A percentile compares a stretch with the other conserved stretches of the same genome.
Conservation (phyloP, 2,329 filamentous ascomycete species). For the Cryphonectria japonica region DNA sequence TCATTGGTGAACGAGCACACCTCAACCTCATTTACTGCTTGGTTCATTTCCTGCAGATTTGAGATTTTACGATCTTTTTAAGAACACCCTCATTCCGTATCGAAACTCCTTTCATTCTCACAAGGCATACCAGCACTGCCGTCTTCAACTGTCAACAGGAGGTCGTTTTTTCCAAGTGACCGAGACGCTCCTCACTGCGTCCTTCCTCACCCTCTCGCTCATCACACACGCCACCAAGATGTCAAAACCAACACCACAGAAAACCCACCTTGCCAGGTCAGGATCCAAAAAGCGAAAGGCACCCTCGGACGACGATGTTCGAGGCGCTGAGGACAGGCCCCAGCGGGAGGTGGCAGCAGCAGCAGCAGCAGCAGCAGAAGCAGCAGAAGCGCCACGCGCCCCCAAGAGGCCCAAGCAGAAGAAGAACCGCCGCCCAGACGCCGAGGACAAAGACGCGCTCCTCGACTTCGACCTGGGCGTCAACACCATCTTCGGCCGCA, state of each 20-base stretch:
- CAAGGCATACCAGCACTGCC: not conserved
- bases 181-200: not conserved
- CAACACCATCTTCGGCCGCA: slow-evolving; percentile 78
- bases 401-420: slow-evolving; percentile 52
- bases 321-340: slow-evolving; percentile 37
- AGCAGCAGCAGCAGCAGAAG: not conserved
- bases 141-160: not conserved
- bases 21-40: not conserved
- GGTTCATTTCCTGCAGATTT: not conserved
- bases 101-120: not conserved
- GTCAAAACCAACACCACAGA: slow-evolving; percentile 21
- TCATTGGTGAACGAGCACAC: not conserved
- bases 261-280: slow-evolving; percentile 29
- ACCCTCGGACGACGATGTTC: too few species aligned
- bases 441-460: slow-evolving; percentile 57
- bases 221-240: not conserved
- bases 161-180: not conserved
- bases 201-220: not conserved
- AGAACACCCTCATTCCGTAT: not conserved
- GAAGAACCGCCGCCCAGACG: slow-evolving; percentile 39
- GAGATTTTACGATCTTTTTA: not conserved
- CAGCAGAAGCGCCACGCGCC: not conserved
- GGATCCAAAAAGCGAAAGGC: slow-evolving; percentile 58
- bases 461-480: slow-evolving; percentile 73
- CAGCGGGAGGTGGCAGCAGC: slow-evolving; percentile 38